phyloP scores from a whole-genome alignment of 345 rosid genomes.

The Murraya koenigii region DNA sequence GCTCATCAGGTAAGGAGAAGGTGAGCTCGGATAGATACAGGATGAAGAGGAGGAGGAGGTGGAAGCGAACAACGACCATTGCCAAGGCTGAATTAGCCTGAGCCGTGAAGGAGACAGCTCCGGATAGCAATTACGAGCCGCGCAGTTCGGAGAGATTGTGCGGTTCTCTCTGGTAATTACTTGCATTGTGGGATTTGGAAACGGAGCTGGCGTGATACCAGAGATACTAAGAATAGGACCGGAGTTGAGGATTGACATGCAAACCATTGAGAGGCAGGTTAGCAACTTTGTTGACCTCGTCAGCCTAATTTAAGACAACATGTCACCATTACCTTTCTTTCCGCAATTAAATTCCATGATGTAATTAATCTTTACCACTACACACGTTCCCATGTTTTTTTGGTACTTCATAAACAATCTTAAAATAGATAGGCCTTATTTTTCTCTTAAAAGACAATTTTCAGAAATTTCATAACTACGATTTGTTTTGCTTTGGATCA shows the following conservation, averaged over 20 bases:
- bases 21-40: not conserved
- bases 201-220: conserved; percentile 29
- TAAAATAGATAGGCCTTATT: not conserved
- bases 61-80: conserved; percentile 52
- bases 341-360: too few species aligned
- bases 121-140: conserved; percentile 34
- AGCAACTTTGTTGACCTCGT: conserved; percentile 21
- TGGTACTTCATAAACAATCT: not conserved
- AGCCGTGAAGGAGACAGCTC: conserved; percentile 24
- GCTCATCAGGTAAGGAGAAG: conserved; percentile 29
- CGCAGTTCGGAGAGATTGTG: conserved; percentile 42
- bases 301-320: not conserved
- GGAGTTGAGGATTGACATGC: not conserved
- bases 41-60: conserved; percentile 4
- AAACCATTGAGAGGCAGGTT: not conserved
- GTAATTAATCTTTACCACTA: too few species aligned
- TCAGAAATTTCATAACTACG: too few species aligned
- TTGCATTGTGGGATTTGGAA: conserved; percentile 25
- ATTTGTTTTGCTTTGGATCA: too few species aligned
- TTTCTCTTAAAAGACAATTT: too few species aligned
- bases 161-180: conserved; percentile 15
- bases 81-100: conserved; percentile 25
- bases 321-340: not conserved
- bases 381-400: too few species aligned
- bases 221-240: conserved; percentile 41